Base-by-base conservation (phyloP, 1,139 yeast species). In the Geotrichum australiense region DNA sequence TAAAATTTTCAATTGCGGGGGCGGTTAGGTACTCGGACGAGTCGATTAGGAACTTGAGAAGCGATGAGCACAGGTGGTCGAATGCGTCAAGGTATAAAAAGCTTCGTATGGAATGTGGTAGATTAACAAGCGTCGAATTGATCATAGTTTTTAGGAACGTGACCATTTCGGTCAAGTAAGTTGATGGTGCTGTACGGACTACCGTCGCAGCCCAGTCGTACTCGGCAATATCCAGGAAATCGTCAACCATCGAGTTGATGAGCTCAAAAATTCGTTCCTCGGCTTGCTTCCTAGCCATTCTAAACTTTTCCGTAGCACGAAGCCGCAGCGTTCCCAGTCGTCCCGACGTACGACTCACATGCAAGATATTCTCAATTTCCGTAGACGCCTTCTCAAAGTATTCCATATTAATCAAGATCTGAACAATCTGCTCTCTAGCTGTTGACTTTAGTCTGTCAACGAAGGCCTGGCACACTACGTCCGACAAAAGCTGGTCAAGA, bases 341-440 rank as follows among this genome's bases (percentile, higher is more conserved):
- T 12, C 69, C 69, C 18, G 69, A 55, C 18, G 64, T 58, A 11
- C 62, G 55, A 31, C 49, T 54, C 14, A 61, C 68, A 66, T 46
- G 49, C 31, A 52, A 58, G 43, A 53, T 48, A 20, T 54, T 53
- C n/a, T 70, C 70, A 48, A 74, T 55, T 46, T 72, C 73, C 27
- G 57, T 55, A 0, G 78, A 66, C 20, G 79, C 77, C 34, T 64
- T 64, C 36, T 82, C 71, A 59, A 89, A 89, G 61, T 85, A 86
- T 55, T 91, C 96, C 54, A 89, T 68, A 58, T 91, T 87, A 46
- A 93, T 80, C 51, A 84, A 70, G 52, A 86, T 85, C 63, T 91
- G 97, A 0, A 96, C 84, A 33, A 87, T 75, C 50, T 87, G 87
- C 61, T 91, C 98, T 58, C 94, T 83, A 47, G 87, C 82, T 22